These are phyloP conservation scores for Phragmites australis DNA, from an alignment of 176 grass and related monocot species.

Conservation along the genomic window DNA sequence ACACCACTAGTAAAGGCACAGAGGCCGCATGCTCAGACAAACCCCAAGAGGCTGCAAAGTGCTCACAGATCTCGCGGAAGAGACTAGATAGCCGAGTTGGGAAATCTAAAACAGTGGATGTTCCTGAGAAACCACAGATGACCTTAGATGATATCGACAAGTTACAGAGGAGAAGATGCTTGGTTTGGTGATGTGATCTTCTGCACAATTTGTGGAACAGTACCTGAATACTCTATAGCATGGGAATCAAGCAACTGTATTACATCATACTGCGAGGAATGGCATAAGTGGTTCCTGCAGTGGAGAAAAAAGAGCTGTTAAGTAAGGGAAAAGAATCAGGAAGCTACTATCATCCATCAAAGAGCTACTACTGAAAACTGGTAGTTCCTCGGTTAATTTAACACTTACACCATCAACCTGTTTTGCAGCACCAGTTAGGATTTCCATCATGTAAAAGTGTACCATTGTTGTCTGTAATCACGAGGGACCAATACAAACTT, in stretches of 20 bases:
- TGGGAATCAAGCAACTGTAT: conserved; percentile 34
- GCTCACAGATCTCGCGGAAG: conserved; percentile 70
- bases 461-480: conserved; percentile 58
- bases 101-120: conserved; percentile 76
- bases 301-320: conserved; percentile 25
- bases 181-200: conserved; percentile 66
- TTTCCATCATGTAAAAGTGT: conserved; percentile 59
- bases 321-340: conserved; percentile 20
- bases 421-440: conserved; percentile 47
- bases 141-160: conserved; percentile 91
- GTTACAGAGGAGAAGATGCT: conserved; percentile 73
- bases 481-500: conserved; percentile 42
- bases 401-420: conserved; percentile 31
- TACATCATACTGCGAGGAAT: conserved; percentile 22
- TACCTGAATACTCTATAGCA: conserved; percentile 24
- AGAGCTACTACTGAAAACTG: conserved; percentile 20
- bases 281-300: conserved; percentile 11
- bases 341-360: conserved; percentile 37
- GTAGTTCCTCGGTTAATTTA: conserved; percentile 41
- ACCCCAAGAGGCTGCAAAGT: conserved; percentile 51
- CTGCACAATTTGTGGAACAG: background rate
- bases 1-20: conserved; percentile 20
- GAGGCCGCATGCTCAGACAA: conserved; percentile 38
- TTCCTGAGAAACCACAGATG: conserved; percentile 79
- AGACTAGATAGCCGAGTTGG: conserved; percentile 84